phyloP scores from a whole-genome alignment of 352 stramenopile genomes.

The Phytophthora tubulina region DNA sequence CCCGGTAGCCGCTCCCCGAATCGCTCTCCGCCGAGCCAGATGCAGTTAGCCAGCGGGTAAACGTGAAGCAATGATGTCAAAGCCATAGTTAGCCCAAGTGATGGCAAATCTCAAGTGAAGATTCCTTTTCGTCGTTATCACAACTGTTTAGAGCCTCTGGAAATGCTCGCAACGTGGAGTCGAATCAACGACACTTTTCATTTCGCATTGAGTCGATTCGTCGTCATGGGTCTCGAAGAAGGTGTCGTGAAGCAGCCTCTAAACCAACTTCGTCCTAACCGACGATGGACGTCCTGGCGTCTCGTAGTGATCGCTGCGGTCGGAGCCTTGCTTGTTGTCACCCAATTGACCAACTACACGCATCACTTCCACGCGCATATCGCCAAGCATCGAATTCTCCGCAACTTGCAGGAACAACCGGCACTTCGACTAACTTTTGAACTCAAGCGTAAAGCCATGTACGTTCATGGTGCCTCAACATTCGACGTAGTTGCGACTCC shows the following conservation, averaged over 20 bases:
- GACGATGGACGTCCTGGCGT: conserved; percentile 32
- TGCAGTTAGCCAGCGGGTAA: conserved; percentile 4
- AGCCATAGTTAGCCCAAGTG: conserved; percentile 26
- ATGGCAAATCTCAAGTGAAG: conserved; percentile 30
- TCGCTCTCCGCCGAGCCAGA: conserved; percentile 31
- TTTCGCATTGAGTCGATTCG: conserved; percentile 25
- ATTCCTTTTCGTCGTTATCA: conserved; percentile 1
- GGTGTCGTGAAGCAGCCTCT: conserved; percentile 7
- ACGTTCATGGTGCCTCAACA: conserved; percentile 42
- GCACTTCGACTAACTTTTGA: conserved; percentile 50
- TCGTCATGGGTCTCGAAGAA: conserved; percentile 25
- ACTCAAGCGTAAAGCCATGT: conserved; percentile 55
- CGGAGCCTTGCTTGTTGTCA: conserved; percentile 26
- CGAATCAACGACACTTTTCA: conserved; percentile 25
- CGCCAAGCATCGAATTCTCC: conserved; percentile 55
- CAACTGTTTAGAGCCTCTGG: conserved; percentile 16
- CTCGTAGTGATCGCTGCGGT: conserved; percentile 16
- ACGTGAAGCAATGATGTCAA: neutral
- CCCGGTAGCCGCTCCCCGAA: conserved; percentile 26
- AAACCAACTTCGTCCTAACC: neutral
- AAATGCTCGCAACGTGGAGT: conserved; percentile 1
- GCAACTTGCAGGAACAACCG: conserved; percentile 43
- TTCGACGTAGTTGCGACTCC: conserved; percentile 52
- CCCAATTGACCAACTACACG: conserved; percentile 36
- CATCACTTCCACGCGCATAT: conserved; percentile 51